These are phyloP conservation scores for Quillaja saponaria DNA, from an alignment of 306 rosid species.

Conservation along the genomic window DNA sequence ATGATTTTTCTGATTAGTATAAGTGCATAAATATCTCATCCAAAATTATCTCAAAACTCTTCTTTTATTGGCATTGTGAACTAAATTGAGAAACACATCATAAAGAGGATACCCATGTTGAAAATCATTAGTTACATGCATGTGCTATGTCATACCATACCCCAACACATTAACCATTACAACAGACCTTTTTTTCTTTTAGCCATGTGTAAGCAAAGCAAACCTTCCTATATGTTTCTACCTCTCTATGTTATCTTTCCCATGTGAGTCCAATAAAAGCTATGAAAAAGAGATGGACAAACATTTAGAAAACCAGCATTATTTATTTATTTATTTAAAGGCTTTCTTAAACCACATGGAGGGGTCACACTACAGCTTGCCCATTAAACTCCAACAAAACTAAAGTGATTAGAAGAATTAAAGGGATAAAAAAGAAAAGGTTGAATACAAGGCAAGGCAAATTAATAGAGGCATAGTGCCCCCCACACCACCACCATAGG, in stretches of 20 bases:
- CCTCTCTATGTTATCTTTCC: constrained; percentile 28
- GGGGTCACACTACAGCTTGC: constrained; percentile 72
- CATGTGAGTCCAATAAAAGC: constrained; percentile 67
- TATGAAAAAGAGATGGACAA: constrained; percentile 55
- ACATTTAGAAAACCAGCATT: constrained; percentile 37
- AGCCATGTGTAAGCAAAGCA: constrained; percentile 34
- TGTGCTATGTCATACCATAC: constrained; percentile 45
- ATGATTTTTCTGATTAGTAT: not conserved
- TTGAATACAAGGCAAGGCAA: too few species aligned
- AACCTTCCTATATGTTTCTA: constrained; percentile 1
- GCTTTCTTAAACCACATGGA: constrained; percentile 68
- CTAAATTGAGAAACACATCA: too few species aligned
- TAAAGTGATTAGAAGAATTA: constrained; percentile 38
- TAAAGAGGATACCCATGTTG: too few species aligned
- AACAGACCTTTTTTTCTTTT: constrained; percentile 22
- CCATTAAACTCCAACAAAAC: constrained; percentile 59
- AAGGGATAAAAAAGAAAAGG: too few species aligned
- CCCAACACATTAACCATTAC: constrained; percentile 45
- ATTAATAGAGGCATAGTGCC: too few species aligned
- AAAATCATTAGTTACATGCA: constrained; percentile 51
- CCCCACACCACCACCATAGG: too few species aligned
- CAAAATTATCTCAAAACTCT: not conserved
- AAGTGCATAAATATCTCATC: not conserved
- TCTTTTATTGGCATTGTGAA: not conserved
- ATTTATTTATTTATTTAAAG: constrained; percentile 35